Conservation (phyloP, 225 moss, liverwort and hornwort species). For the Neckera pumila region DNA sequence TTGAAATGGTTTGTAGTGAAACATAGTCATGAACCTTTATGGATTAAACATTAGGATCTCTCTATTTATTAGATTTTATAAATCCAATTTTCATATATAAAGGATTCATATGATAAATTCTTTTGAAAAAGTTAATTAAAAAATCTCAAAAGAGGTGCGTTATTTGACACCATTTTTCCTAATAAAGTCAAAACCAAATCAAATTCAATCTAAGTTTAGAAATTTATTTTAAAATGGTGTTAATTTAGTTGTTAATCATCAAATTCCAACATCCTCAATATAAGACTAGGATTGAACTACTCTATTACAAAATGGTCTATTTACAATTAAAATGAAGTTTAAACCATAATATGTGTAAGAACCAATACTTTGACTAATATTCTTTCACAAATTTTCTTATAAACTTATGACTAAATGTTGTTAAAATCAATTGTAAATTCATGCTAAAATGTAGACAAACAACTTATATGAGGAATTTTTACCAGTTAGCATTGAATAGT, state of each 20-base stretch:
- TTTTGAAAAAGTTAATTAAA: no score
- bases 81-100: not conserved
- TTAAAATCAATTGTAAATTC: no score
- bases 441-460: not conserved
- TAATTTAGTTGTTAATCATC: no score
- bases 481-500: not conserved
- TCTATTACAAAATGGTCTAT: not conserved
- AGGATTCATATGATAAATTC: no score
- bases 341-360: not conserved
- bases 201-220: not conserved
- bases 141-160: accelerated
- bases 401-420: no score
- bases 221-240: not conserved
- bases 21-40: not conserved
- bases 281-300: not conserved
- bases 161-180: no score
- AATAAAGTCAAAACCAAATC: not conserved
- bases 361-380: not conserved
- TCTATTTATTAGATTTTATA: not conserved
- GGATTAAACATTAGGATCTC: not conserved
- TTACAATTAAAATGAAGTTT: no score
- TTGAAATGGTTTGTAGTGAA: not conserved
- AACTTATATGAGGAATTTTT: no score
- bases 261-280: not conserved
- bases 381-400: not conserved